Conservation (phyloP, 441 rosid genomes). For the Corymbia calophylla region DNA sequence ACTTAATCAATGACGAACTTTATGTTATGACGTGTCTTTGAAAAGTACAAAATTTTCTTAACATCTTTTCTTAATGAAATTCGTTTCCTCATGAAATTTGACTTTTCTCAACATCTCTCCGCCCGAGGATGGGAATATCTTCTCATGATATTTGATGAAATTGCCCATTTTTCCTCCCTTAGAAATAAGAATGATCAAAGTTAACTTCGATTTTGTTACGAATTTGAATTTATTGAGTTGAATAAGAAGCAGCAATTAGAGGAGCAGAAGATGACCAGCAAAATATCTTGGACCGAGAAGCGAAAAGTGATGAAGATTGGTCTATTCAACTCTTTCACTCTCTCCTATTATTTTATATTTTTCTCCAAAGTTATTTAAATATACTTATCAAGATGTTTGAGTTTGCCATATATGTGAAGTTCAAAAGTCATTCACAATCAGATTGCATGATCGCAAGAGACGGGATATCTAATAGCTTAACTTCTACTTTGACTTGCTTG, state of each 20-base stretch:
- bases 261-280: not conserved
- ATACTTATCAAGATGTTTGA: too few species aligned
- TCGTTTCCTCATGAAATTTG: not conserved
- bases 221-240: not conserved
- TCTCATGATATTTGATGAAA: not conserved
- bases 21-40: not conserved
- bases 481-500: not conserved
- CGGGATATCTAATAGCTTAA: too few species aligned
- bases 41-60: not conserved
- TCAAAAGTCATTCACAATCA: too few species aligned
- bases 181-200: not conserved
- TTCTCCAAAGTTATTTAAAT: not conserved
- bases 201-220: not conserved
- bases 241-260: not conserved
- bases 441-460: not conserved
- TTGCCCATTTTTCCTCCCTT: not conserved
- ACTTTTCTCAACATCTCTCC: accelerated
- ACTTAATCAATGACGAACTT: not conserved
- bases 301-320: not conserved
- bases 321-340: not conserved
- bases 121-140: not conserved
- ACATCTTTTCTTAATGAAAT: not conserved
- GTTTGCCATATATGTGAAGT: not conserved
- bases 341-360: not conserved
- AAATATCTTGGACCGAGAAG: not conserved